Evolutionary conservation across 2,329 filamentous ascomycete species (phyloP), one percentile per base, ranked within the genome.

Genomic region (Pyricularia sp.): DNA sequence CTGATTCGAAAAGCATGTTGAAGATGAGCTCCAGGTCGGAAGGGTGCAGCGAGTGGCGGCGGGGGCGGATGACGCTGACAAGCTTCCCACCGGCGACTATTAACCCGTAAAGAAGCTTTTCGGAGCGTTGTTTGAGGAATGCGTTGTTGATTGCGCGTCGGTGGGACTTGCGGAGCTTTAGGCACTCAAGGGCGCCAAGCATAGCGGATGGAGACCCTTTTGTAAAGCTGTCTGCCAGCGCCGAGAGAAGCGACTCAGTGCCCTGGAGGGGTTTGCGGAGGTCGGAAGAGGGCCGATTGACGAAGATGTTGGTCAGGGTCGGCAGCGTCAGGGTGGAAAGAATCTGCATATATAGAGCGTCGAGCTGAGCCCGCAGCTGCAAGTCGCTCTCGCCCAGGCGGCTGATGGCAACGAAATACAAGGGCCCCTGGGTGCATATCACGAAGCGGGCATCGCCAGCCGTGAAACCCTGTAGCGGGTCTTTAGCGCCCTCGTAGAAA

Each of bases 1-100:
- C 91, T 2, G 93, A 94, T 77, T 96, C 93, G 71, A 99, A 99
- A 1, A 99, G 85, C 96, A 99, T 99, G 73, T 97, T 97, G 81
- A 99, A 99, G 67, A 99, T 93, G 60, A 99, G 84, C 72, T 97
- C 93, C 28, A 99, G 81, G 73, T 99, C 94, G 68, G 93, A 93
- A 0, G 96, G 94, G 70, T 99, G 96, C 2, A 99, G 81, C 0
- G 93, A 97, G 75, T 99, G 94, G 66, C 94, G 91, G 70, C 96
- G 93, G 6, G 96, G 96, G 49, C 94, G 84, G 65, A 97, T 89
- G 49, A 99, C 96, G 73, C 93, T 97, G 68, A 99, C 94, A 6
- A 99, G 87, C 71, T 89, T 88, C 5, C 93, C 93, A 13, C 93
- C 92, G 4, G 94, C 94, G 19, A 97, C 93, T 66, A 99, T 88